Evolutionary conservation across 1,139 yeast species (phyloP).

Genomic region (Schwanniomyces etchellsii): DNA sequence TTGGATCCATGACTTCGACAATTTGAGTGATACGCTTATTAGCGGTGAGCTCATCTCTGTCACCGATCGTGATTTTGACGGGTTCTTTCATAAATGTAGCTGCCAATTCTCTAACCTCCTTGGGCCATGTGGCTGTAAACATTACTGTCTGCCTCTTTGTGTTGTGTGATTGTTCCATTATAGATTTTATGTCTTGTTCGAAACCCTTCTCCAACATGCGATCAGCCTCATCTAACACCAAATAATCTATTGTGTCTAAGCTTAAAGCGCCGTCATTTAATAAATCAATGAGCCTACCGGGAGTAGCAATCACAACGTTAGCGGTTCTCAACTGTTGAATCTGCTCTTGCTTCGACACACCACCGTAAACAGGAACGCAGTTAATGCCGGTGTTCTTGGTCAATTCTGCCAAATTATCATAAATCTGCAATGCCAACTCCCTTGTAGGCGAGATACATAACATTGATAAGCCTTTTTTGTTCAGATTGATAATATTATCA

Average conservation of each 20-base stretch:
- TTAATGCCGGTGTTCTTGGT: conserved; percentile 57
- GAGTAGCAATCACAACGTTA: conserved; percentile 90
- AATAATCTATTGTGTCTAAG: conserved; percentile 61
- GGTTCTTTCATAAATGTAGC: conserved; percentile 78
- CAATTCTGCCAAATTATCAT: conserved; percentile 71
- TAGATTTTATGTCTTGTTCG: conserved; percentile 88
- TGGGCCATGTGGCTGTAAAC: conserved; percentile 91
- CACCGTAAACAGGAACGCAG: conserved; percentile 91
- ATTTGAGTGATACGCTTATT: conserved; percentile 89
- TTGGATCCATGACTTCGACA: conserved; percentile 88
- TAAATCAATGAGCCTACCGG: conserved; percentile 91
- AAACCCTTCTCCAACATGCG: conserved; percentile 96
- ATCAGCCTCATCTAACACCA: conserved; percentile 96
- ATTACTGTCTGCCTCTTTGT: conserved; percentile 69
- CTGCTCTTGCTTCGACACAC: conserved; percentile 94
- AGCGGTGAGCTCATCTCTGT: conserved; percentile 89
- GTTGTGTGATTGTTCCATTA: conserved; percentile 52
- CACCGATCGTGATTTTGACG: conserved; percentile 87
- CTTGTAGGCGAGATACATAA: conserved; percentile 94
- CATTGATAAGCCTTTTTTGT: conserved; percentile 57
- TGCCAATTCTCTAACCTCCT: conserved; percentile 91
- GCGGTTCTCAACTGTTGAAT: conserved; percentile 54
- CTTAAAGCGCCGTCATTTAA: conserved; percentile 83
- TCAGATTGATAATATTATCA: conserved; percentile 48
- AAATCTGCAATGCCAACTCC: conserved; percentile 91